Evolutionary conservation across 2,329 filamentous ascomycete genomes (phyloP), one percentile per base, ranked within the genome.

Genomic region (Sarocladium brachiariae): DNA sequence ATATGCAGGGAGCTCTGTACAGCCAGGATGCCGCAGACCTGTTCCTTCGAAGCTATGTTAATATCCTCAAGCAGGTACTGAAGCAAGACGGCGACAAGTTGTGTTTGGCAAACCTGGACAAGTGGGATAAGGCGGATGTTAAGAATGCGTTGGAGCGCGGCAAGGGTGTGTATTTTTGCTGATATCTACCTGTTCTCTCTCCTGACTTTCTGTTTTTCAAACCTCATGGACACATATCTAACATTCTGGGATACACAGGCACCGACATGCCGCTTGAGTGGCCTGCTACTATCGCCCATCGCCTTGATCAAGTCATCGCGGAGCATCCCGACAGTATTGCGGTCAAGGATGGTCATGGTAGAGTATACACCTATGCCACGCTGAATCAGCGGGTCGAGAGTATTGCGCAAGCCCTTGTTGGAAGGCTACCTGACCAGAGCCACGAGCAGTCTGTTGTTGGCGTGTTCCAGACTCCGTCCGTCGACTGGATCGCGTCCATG

Each of bases 381-480:
- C 58, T 75, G 57, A 55, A 51, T 19, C 21, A 50, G 21, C 64
- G 64, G 2, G 59, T 67, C 10, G 50, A 70, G 8, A 51, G 52
- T 5, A 71, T 75, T 35, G 51, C 53, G 2, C 45, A 51, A 18
- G 60, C 65, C 2, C 43, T 54, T 7, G 16, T 27, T 34, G 7
- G 16, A 23, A 5, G 30, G 16, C 50, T 25, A 27, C 33, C 13
- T 49, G n/a, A 11, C 4, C 27, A 30, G 27, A 39, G 37, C 16
- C 5, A n/a, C 18, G 6, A 35, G 11, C 52, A 50, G 0, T 58
- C 57, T 9, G 49, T 51, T 1, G 64, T 78, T 2, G 65, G 56
- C 1, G 69, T 77, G 2, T 68, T 72, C 46, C 66, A 69, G 33
- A 48, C 70, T 3, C 62, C 74, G 0, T 54, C 59, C 0, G 33